These are phyloP conservation scores for Zygosaccharomyces lentus DNA, from an alignment of 805 yeast species.

Conservation along the genomic window DNA sequence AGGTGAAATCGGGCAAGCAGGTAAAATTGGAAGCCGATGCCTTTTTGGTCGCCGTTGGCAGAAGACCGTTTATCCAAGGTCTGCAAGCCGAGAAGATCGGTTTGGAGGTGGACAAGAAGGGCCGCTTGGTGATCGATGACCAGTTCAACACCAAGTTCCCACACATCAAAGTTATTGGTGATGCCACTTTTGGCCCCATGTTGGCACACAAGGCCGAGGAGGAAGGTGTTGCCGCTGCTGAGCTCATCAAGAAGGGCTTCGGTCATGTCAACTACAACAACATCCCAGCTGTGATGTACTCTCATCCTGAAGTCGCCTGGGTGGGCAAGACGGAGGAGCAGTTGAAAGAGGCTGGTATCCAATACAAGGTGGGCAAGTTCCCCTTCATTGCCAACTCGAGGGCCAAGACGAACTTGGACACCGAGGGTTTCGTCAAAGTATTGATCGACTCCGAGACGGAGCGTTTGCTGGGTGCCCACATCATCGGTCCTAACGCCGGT, in stretches of 20 bases:
- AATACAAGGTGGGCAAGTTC: constrained; percentile 94
- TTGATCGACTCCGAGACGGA: constrained; percentile 96
- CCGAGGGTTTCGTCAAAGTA: constrained; percentile 96
- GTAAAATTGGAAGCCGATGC: constrained; percentile 85
- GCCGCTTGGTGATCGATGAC: constrained; percentile 89
- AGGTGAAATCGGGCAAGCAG: constrained; percentile 78
- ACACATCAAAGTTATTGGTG: constrained; percentile 97
- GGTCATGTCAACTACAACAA: constrained; percentile 98
- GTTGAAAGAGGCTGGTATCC: constrained; percentile 85
- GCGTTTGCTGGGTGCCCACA: constrained; percentile 93
- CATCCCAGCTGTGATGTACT: constrained; percentile 98
- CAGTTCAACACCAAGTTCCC: constrained; percentile 89
- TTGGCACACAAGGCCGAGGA: constrained; percentile 99
- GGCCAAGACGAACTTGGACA: constrained; percentile 96
- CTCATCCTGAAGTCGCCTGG: constrained; percentile 99
- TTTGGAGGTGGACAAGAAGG: constrained; percentile 84
- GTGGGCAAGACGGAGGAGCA: constrained; percentile 95
- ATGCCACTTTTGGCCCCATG: constrained; percentile 98
- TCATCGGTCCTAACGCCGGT: constrained; percentile 97
- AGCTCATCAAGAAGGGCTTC: constrained; percentile 84
- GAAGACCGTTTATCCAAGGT: constrained; percentile 94
- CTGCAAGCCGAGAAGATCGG: constrained; percentile 85
- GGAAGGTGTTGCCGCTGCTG: constrained; percentile 98
- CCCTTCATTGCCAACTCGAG: constrained; percentile 98
- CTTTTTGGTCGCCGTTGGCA: constrained; percentile 94